phyloP scores from a whole-genome alignment of 805 yeast genomes.

The Yarrowia sp. region DNA sequence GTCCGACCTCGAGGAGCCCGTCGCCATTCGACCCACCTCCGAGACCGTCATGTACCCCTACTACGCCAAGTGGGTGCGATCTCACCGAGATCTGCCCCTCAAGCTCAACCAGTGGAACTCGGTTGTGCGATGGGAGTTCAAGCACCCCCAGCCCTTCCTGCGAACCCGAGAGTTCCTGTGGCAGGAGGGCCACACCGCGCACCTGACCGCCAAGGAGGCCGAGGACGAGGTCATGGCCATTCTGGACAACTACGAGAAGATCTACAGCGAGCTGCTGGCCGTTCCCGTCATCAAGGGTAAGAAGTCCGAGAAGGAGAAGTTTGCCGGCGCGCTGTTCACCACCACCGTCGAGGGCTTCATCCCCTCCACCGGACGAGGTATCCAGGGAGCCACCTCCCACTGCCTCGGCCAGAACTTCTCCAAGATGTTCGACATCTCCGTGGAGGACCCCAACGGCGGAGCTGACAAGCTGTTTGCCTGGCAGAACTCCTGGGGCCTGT shows the following conservation, averaged over 20 bases:
- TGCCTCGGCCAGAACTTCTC: slow-evolving; percentile 97
- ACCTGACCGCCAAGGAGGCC: slow-evolving; percentile 79
- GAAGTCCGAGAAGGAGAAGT: slow-evolving; percentile 96
- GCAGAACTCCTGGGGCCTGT: slow-evolving; percentile 99
- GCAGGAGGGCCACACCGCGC: slow-evolving; percentile 99
- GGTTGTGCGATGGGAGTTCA: slow-evolving; percentile 99
- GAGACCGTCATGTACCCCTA: slow-evolving; percentile 99
- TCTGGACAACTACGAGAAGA: slow-evolving; percentile 76
- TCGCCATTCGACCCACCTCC: slow-evolving; percentile 98
- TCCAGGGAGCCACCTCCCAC: slow-evolving; percentile 98
- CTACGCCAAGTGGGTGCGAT: slow-evolving; percentile 98
- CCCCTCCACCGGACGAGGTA: slow-evolving; percentile 99
- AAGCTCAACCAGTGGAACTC: slow-evolving; percentile 99
- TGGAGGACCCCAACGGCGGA: slow-evolving; percentile 89
- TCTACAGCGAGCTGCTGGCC: slow-evolving; percentile 89
- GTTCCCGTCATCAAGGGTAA: slow-evolving; percentile 95
- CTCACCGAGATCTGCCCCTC: slow-evolving; percentile 96
- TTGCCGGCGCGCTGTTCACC: slow-evolving; percentile 96
- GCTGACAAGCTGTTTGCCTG: slow-evolving; percentile 83
- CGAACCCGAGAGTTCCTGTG: slow-evolving; percentile 98
- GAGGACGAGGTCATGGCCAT: slow-evolving; percentile 79
- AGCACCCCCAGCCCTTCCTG: slow-evolving; percentile 98
- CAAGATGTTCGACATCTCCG: slow-evolving; percentile 94
- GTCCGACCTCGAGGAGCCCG: slow-evolving; percentile 94
- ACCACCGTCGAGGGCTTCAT: slow-evolving; percentile 96